Percentiles rank a stretch among this genome's conserved stretches.
Conservation (phyloP, 345 rosid genomes). For the Euphorbia tirucalli region DNA sequence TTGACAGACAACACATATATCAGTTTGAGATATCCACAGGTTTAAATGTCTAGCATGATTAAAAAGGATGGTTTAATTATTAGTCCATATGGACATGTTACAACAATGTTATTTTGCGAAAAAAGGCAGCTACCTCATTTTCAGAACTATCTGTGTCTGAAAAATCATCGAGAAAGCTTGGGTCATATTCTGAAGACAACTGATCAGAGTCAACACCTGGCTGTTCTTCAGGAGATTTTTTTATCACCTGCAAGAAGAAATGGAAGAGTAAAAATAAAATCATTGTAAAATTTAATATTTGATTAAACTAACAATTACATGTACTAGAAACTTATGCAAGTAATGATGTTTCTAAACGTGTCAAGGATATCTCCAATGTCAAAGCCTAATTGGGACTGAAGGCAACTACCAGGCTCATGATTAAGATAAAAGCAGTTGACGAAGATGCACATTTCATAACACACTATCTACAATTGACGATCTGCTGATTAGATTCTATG, state of each 20-base stretch:
- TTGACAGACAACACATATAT: not conserved
- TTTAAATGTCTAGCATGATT: not conserved
- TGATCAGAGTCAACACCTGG: conserved; percentile 36
- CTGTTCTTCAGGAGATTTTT: conserved; percentile 39
- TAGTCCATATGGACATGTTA: not conserved
- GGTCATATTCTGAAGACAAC: conserved; percentile 49
- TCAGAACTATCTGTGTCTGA: conserved; percentile 51
- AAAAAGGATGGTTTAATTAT: not conserved
- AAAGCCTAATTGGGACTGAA: not conserved
- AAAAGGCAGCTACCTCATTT: conserved; percentile 49
- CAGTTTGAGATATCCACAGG: not conserved
- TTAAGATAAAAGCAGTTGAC: conserved; percentile 1
- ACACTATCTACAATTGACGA: too few species aligned
- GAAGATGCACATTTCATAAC: not conserved
- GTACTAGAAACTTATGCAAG: not conserved
- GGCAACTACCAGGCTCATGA: not conserved
- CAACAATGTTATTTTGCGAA: not conserved
- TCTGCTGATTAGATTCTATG: too few species aligned
- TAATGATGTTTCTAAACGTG: not conserved
- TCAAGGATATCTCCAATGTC: not conserved
- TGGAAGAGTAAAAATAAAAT: not conserved
- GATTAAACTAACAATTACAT: not conserved
- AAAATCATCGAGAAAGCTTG: conserved; percentile 45
- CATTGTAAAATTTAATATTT: not conserved
- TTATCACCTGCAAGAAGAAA: conserved; percentile 49